Evolutionary conservation across 257 asterid species (phyloP).

Genomic region (Solanum infundibuliforme): DNA sequence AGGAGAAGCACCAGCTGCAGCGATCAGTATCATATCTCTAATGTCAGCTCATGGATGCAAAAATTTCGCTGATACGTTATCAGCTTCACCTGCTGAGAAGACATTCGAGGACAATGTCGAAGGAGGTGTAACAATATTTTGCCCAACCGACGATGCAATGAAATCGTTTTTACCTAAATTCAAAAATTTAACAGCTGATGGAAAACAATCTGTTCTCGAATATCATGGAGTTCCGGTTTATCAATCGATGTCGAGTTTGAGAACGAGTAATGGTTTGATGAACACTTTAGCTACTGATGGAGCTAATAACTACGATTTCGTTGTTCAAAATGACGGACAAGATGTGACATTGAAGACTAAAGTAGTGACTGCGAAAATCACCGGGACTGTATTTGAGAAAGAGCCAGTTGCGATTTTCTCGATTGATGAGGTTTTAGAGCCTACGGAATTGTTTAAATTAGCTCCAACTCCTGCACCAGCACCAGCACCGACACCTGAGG

Average conservation of each 20-base stretch:
- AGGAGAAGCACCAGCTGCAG: constrained; percentile 29
- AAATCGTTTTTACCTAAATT: constrained; percentile 34
- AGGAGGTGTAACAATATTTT: constrained; percentile 66
- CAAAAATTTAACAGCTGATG: constrained; percentile 33
- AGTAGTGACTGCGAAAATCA: constrained; percentile 37
- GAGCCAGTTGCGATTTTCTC: constrained; percentile 36
- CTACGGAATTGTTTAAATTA: constrained; percentile 37
- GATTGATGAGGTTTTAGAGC: constrained; percentile 34
- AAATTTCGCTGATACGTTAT: constrained; percentile 45
- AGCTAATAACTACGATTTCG: constrained; percentile 18
- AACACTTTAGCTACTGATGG: constrained; percentile 56
- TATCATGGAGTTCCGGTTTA: constrained; percentile 47
- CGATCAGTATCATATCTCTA: constrained; percentile 43
- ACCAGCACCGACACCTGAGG: constrained; percentile 34
- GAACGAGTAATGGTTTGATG: constrained; percentile 40
- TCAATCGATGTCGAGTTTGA: constrained; percentile 24
- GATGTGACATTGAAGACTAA: constrained; percentile 37
- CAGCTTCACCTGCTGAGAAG: constrained; percentile 39
- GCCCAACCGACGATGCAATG: constrained; percentile 70
- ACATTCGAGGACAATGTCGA: constrained; percentile 27
- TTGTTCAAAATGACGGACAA: constrained; percentile 47
- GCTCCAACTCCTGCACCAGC: constrained; percentile 30
- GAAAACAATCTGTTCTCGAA: constrained; percentile 31
- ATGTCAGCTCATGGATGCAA: constrained; percentile 79
- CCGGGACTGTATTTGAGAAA: constrained; percentile 29